phyloP scores from a whole-genome alignment of 805 yeast genomes.

The Teunomyces funiuensis region DNA sequence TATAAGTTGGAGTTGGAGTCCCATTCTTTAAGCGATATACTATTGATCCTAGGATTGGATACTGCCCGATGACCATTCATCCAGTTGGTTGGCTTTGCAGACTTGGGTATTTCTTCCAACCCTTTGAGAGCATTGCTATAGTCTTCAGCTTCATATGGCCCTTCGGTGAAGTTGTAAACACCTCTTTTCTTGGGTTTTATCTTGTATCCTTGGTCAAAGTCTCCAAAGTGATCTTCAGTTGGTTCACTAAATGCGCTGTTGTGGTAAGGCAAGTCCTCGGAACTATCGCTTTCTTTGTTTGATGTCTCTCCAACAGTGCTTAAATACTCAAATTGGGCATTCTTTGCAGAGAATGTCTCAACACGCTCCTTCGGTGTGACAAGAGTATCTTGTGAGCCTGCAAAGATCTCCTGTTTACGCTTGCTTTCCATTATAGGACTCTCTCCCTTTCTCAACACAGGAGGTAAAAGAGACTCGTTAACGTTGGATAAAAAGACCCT shows the following conservation, averaged over 20 bases:
- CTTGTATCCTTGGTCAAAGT: conserved; percentile 23
- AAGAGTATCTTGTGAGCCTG: not conserved
- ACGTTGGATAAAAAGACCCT: conserved; percentile 27
- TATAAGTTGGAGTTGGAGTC: conserved; percentile 24
- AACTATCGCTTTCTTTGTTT: conserved; percentile 3
- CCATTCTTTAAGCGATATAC: conserved; percentile 36
- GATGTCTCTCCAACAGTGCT: conserved; percentile 12
- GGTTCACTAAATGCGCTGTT: conserved; percentile 23
- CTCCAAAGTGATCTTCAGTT: conserved; percentile 16
- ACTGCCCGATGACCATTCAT: conserved; percentile 4
- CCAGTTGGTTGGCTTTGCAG: conserved; percentile 8
- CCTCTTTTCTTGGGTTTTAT: conserved; percentile 7
- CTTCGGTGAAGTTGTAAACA: conserved; percentile 6
- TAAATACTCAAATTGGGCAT: not conserved
- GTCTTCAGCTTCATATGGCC: not conserved
- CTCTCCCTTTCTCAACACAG: conserved; percentile 33
- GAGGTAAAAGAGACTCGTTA: conserved; percentile 31
- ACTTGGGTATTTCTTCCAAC: conserved; percentile 27
- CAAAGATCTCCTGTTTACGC: conserved; percentile 14
- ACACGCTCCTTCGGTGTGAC: not conserved
- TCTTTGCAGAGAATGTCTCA: not conserved
- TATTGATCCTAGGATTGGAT: conserved; percentile 8
- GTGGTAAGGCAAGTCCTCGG: conserved; percentile 7
- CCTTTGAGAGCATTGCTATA: conserved; percentile 16
- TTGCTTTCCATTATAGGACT: conserved; percentile 30